These are phyloP conservation scores for Neurospora terricola DNA, from an alignment of 495 filamentous ascomycete genomes.

Conservation along the genomic window DNA sequence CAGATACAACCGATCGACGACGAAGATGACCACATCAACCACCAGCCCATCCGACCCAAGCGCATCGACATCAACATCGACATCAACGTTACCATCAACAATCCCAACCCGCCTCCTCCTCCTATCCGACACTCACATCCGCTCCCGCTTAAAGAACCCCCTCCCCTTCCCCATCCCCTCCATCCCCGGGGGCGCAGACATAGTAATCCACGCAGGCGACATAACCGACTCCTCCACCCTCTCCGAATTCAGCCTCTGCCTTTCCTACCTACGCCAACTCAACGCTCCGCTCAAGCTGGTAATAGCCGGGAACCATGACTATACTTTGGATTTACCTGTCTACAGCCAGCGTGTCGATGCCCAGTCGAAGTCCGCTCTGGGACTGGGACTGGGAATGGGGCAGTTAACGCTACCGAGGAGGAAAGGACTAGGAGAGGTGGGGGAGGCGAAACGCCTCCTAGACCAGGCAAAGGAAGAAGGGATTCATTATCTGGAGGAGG, in stretches of 20 bases:
- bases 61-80: not conserved
- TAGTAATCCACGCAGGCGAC: conserved; percentile 67
- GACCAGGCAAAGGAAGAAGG: conserved; percentile 35
- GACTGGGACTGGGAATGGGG: not conserved
- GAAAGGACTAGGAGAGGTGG: not conserved
- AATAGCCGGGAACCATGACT: conserved; percentile 76
- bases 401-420: not conserved
- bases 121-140: conserved; percentile 52
- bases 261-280: conserved; percentile 46
- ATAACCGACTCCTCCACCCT: conserved; percentile 53
- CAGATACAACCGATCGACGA: not conserved
- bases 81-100: not conserved
- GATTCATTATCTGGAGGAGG: conserved; percentile 60
- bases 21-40: not conserved
- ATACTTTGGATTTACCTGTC: conserved; percentile 48
- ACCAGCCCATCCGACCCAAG: not conserved
- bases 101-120: conserved; percentile 39
- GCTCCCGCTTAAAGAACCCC: conserved; percentile 10
- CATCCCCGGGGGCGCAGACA: conserved; percentile 29
- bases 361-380: not conserved
- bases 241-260: conserved; percentile 39
- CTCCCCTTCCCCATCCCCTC: not conserved
- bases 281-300: conserved; percentile 66
- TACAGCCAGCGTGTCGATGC: not conserved
- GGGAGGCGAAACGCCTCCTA: conserved; percentile 10